Evolutionary conservation across 306 rosid species (phyloP), one percentile per base, ranked within the genome.

Genomic region (Cyclanthera cordifolia): DNA sequence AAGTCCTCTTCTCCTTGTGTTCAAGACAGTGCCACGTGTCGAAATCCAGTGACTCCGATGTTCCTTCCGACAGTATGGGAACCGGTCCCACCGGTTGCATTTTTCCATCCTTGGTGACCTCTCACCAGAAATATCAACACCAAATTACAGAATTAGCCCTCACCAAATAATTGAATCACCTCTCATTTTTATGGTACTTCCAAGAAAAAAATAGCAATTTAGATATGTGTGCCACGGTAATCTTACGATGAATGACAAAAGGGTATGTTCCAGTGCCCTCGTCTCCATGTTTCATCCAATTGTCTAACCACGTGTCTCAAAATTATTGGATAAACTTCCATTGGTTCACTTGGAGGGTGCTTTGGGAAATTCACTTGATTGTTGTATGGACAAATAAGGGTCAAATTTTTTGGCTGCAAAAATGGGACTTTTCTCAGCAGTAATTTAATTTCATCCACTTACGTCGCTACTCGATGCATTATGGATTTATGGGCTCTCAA

Each of bases 381-480:
- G 41, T 34, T 6, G 41, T 34, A 34, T 34, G 41, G 41, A 34
- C 9, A 9, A 6, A 4, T 34, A 34, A 34, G 7, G 41, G 41
- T 34, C 41, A 0, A 0, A 34, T 32, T 32, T 32, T 32, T 32
- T 32, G 37, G 37, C 37, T 6, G 41, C 41, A 34, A 34, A 34
- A 34, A 4, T 34, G 9, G 41, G 41, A 34, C 1, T 34, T 34
- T 34, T 34, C 37, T 4, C 37, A 32, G 5, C 5, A 32, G 37
- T 32, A 32, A 7, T 32, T 32, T 75, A 81, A 77, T 82, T 78
- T 73, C 76, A 82, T 84, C 98, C 98, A 89, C 98, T 87, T 95
- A 74, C 73, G 83, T 81, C 85, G 43, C 75, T 75, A 57, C 58
- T 87, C 88, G 71, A 51, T 56, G 34, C 79, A 72, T 46, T 19